These are phyloP conservation scores for Bocquillonia castaneifolia DNA, from an alignment of 441 rosid species.

Conservation along the genomic window DNA sequence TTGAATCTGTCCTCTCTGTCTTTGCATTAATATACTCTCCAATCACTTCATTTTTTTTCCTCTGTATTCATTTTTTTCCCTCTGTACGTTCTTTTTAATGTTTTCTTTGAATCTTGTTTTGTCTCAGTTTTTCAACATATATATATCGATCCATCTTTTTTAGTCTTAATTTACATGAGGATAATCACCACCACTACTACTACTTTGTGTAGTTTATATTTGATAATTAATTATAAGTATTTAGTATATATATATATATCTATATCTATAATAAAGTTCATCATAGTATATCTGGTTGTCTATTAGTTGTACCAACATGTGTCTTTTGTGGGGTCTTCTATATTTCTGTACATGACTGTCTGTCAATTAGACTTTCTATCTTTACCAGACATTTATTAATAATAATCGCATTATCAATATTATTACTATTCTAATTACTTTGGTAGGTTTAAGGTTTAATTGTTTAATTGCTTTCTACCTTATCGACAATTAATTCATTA, in stretches of 20 bases:
- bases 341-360: background rate
- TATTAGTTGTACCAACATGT: slow-evolving; percentile 24
- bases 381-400: background rate
- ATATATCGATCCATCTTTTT: too few species aligned
- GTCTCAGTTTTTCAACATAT: background rate
- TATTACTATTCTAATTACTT: too few species aligned
- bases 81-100: background rate
- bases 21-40: slow-evolving; percentile 38
- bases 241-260: too few species aligned
- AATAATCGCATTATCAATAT: background rate
- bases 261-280: background rate
- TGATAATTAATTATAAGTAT: too few species aligned
- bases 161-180: background rate
- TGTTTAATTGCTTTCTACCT: background rate
- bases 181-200: too few species aligned
- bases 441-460: background rate
- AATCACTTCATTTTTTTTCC: slow-evolving; percentile 15
- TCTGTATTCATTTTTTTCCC: background rate
- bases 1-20: slow-evolving; percentile 45
- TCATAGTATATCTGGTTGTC: slow-evolving; percentile 14
- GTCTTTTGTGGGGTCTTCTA: slow-evolving; percentile 12
- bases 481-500: background rate
- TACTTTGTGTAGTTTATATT: too few species aligned
- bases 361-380: slow-evolving; percentile 4
- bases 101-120: slow-evolving; percentile 2